These are phyloP conservation scores for Poa annua DNA, from an alignment of 176 grass and related monocot species.

Conservation along the genomic window DNA sequence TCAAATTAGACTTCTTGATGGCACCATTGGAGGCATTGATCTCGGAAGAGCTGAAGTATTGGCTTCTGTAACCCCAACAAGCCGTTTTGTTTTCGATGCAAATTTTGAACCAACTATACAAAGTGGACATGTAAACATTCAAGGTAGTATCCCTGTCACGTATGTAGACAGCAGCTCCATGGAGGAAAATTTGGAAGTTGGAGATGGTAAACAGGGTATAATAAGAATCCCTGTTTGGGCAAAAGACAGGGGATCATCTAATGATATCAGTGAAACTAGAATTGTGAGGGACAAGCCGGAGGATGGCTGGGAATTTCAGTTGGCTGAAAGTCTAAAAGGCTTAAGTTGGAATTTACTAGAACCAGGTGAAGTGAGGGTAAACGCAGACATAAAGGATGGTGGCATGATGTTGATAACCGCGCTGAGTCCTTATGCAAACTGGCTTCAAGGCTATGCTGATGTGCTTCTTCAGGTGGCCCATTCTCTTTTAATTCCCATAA, in stretches of 20 bases:
- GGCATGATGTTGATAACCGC: constrained; percentile 96
- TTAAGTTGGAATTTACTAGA: constrained; percentile 93
- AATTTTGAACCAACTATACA: constrained; percentile 89
- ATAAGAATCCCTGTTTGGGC: constrained; percentile 92
- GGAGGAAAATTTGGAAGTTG: constrained; percentile 67
- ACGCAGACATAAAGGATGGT: constrained; percentile 98
- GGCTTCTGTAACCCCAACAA: constrained; percentile 85
- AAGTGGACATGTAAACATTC: constrained; percentile 96
- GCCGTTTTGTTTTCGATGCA: constrained; percentile 90
- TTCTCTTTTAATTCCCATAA: constrained; percentile 31
- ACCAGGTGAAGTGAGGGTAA: constrained; percentile 87
- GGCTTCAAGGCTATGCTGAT: constrained; percentile 98
- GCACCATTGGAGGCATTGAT: constrained; percentile 89
- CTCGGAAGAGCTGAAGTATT: constrained; percentile 89
- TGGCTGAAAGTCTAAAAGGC: constrained; percentile 96
- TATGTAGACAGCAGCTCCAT: constrained; percentile 71
- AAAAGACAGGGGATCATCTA: constrained; percentile 65
- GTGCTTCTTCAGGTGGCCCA: constrained; percentile 82
- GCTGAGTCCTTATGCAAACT: constrained; percentile 84
- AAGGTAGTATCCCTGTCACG: constrained; percentile 90
- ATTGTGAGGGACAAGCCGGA: constrained; percentile 78
- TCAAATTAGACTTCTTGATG: constrained; percentile 95
- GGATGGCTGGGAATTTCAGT: constrained; percentile 92
- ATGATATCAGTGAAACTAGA: constrained; percentile 80
- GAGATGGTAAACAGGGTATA: constrained; percentile 61